Base-by-base conservation (phyloP, 805 yeast genomes). In the Vanderwaltozyma polyspora region DNA sequence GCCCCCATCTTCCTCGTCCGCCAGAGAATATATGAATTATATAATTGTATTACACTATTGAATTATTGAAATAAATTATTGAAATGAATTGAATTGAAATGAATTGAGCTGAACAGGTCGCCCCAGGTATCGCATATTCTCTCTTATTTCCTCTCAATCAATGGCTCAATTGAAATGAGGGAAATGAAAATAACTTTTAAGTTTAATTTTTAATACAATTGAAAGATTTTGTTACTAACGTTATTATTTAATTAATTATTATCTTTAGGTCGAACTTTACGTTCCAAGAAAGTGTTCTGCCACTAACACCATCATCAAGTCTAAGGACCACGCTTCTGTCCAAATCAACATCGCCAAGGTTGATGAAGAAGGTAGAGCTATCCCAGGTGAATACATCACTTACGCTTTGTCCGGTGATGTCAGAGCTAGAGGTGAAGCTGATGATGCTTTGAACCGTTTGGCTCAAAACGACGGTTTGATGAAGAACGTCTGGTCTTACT, bases 211-310 rank as follows among this genome's bases (percentile, higher is more conserved):
- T n/a, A n/a, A n/a, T n/a, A n/a, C n/a, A n/a, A n/a, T n/a, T n/a
- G n/a, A n/a, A n/a, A 24, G 12, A 13, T 17, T 15, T 17, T 11
- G 13, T 37, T 50, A 49, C 55, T 46, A 48, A 49, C 52, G n/a
- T n/a, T n/a, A n/a, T n/a, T n/a, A n/a, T n/a, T n/a, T n/a, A n/a
- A n/a, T n/a, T 34, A 34, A 11, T 29, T 13, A 24, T 33, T 27
- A 25, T 33, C 29, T 25, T 24, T 57, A 84, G 96, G 96, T 91
- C 72, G 98, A 91, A 80, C 86, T 91, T 73, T 91, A 91, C 94
- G 94, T 89, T 72, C 98, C 98, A 77, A 85, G 98, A 81, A 91
- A 91, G 78, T 91, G 98, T 79, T 91, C 98, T 73, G 98, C 98
- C 66, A 86, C 98, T 73, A 87, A 86, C 95, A 86, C 96, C 78